phyloP scores from a whole-genome alignment of 257 asterid genomes.

The Capsicum chinense region DNA sequence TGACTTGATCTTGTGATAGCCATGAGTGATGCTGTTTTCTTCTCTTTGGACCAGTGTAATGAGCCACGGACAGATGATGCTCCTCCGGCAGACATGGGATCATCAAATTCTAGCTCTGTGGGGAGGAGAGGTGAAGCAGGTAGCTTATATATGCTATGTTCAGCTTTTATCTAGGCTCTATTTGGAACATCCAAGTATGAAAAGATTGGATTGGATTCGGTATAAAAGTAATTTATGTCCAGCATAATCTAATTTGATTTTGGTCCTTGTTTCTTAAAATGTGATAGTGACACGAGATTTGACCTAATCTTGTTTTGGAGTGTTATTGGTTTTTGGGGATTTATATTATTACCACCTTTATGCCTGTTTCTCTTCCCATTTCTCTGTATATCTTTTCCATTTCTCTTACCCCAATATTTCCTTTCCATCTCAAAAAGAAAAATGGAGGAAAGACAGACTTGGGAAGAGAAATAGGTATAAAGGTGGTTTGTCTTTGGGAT shows the following conservation, averaged over 20 bases:
- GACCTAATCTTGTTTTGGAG: conserved; percentile 1
- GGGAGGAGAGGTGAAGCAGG: conserved; percentile 96
- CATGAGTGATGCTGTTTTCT: conserved; percentile 29
- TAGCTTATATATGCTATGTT: conserved; percentile 35
- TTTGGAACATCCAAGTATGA: conserved; percentile 14
- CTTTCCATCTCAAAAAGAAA: not conserved
- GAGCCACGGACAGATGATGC: conserved; percentile 97
- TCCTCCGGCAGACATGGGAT: conserved; percentile 91
- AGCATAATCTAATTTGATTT: not conserved
- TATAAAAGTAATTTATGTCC: not conserved
- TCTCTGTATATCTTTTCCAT: not conserved
- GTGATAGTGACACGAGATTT: not conserved
- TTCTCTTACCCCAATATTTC: not conserved
- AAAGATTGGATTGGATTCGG: not conserved
- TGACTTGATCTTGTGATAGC: conserved; percentile 6
- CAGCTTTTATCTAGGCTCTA: not conserved
- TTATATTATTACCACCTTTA: not conserved
- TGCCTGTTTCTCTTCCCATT: not conserved
- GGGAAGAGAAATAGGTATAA: conserved; percentile 5
- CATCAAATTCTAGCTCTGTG: conserved; percentile 57
- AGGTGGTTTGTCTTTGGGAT: not conserved
- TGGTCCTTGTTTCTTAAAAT: conserved; percentile 5
- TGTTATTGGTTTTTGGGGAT: conserved; percentile 15
- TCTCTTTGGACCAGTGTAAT: conserved; percentile 66
- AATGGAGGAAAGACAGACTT: not conserved